Base-by-base conservation (phyloP, 2,329 filamentous ascomycete genomes). In the Aaosphaeria arxii region DNA sequence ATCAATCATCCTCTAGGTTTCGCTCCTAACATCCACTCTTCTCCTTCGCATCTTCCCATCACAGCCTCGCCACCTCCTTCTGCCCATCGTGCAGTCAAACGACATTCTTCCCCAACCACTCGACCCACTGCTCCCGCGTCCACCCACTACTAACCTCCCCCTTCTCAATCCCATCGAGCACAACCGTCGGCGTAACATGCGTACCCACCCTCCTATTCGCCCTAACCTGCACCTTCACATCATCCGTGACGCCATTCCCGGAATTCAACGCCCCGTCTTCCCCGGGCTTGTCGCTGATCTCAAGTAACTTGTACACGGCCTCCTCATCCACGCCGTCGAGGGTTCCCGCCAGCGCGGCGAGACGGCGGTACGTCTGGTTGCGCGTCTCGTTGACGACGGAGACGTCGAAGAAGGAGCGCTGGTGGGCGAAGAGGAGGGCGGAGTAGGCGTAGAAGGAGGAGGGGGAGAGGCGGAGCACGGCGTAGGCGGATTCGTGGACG, bases 111-210 rank as follows among this genome's bases (percentile, higher is more conserved):
- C 78, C 76, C 66, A 96, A 70, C 87, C 87, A 96, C 71, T 91
- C 85, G 64, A 86, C 79, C 91, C 91, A 97, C 73, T 96, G 87
- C 49, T 88, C 83, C 58, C 77, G 77, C 1, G 81, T 86, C 82
- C 91, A 96, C 28, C 85, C 81, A 49, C 87, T 92, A 54, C 85
- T 87, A 56, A 96, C 88, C 44, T 87, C 83, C 55, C 82, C 83
- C 63, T 88, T 88, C 43, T 95, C 85, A 28, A 95, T 82, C 0
- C 91, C 91, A 71, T 97, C 85, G 69, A 95, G 91, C 43, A 95
- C 78, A 17, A 92, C 90, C 0, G 91, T 96, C 1, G 92, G 92
- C 39, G 89, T 92, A 38, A 96, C 89, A 74, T 97, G 92, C 40
- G 96, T 83, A 9, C 91, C 88, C 6, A 88, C 81, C 57, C 94